These are phyloP conservation scores for Dactylellina cionopaga DNA, from an alignment of 2,329 filamentous ascomycete species.

Conservation along the genomic window DNA sequence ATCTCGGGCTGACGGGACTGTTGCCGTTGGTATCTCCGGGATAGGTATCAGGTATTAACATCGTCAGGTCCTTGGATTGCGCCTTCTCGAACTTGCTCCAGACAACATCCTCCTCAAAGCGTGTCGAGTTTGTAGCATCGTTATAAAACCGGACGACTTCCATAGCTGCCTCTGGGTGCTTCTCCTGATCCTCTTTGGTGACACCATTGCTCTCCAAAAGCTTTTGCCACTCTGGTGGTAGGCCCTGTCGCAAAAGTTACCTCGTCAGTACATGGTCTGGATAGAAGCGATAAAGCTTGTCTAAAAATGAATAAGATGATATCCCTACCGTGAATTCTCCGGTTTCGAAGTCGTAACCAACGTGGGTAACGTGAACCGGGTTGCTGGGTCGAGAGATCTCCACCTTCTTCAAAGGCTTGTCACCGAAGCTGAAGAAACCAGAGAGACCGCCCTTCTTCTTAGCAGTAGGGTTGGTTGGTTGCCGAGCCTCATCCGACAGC, in stretches of 20 bases:
- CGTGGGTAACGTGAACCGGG: slow-evolving; percentile 96
- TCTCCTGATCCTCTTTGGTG: slow-evolving; percentile 91
- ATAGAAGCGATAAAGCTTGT: not conserved
- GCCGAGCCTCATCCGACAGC: slow-evolving; percentile 79
- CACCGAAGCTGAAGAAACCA: slow-evolving; percentile 82
- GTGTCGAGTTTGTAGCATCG: slow-evolving; percentile 81
- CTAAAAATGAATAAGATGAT: not conserved
- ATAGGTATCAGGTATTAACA: slow-evolving; percentile 62
- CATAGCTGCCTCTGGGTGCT: slow-evolving; percentile 94
- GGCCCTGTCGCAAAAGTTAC: slow-evolving; percentile 64
- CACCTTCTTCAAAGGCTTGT: slow-evolving; percentile 86
- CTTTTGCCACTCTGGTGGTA: slow-evolving; percentile 97
- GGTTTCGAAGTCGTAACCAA: slow-evolving; percentile 94
- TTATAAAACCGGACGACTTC: slow-evolving; percentile 98
- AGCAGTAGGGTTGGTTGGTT: slow-evolving; percentile 69
- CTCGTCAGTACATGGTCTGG: slow-evolving; percentile 22
- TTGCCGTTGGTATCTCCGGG: slow-evolving; percentile 53
- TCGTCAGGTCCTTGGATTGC: slow-evolving; percentile 63
- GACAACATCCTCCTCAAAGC: slow-evolving; percentile 78
- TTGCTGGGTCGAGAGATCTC: slow-evolving; percentile 98
- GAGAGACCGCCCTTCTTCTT: slow-evolving; percentile 91
- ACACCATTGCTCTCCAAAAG: slow-evolving; percentile 96
- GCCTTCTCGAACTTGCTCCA: slow-evolving; percentile 97
- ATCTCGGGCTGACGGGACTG: slow-evolving; percentile 46
- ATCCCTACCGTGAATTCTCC: slow-evolving; percentile 89